Percentiles rank a stretch among this genome's conserved stretches.
phyloP scores from a whole-genome alignment of 192 early-diverging fungal species.

The Spinellus fusiger region DNA sequence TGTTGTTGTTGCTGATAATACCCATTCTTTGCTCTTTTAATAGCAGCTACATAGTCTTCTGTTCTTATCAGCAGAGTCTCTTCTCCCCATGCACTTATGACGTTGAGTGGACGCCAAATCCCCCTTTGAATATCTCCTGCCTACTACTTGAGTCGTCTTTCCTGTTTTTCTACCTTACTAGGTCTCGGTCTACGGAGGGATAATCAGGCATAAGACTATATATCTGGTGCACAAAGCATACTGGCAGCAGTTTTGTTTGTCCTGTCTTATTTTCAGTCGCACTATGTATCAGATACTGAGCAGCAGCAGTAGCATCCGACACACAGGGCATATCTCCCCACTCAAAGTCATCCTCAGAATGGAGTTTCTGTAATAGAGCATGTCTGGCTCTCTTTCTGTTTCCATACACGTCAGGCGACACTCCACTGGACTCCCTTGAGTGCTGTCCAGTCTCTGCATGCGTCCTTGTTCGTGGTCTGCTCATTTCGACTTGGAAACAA shows the following conservation, averaged over 20 bases:
- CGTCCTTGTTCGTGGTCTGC: too few relatives aligned
- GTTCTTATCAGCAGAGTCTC: slow-evolving; percentile 40
- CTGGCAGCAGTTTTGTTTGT: slow-evolving; percentile 1
- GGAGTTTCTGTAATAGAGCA: background rate
- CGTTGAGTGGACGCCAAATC: slow-evolving; percentile 33
- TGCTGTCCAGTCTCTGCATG: too few relatives aligned
- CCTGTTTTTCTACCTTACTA: slow-evolving; percentile 23
- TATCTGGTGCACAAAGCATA: slow-evolving; percentile 43
- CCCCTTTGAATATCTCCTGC: slow-evolving; percentile 30
- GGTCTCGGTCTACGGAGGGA: slow-evolving; percentile 36
- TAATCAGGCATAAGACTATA: slow-evolving; percentile 36
- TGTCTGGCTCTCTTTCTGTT: slow-evolving; percentile 2
- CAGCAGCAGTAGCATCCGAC: slow-evolving; percentile 12
- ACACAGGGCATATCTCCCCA: background rate
- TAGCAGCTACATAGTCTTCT: slow-evolving; percentile 28
- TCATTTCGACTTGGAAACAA: background rate
- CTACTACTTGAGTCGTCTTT: background rate
- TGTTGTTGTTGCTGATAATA: slow-evolving; percentile 18
- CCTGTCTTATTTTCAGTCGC: too few relatives aligned
- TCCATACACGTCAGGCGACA: slow-evolving; percentile 19
- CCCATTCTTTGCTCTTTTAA: slow-evolving; percentile 30
- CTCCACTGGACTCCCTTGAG: too few relatives aligned
- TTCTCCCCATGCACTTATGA: slow-evolving; percentile 38
- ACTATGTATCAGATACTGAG: slow-evolving; percentile 7
- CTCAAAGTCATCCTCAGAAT: background rate